phyloP scores from a whole-genome alignment of 2,329 filamentous ascomycete species.

The Exophiala alcalophila region DNA sequence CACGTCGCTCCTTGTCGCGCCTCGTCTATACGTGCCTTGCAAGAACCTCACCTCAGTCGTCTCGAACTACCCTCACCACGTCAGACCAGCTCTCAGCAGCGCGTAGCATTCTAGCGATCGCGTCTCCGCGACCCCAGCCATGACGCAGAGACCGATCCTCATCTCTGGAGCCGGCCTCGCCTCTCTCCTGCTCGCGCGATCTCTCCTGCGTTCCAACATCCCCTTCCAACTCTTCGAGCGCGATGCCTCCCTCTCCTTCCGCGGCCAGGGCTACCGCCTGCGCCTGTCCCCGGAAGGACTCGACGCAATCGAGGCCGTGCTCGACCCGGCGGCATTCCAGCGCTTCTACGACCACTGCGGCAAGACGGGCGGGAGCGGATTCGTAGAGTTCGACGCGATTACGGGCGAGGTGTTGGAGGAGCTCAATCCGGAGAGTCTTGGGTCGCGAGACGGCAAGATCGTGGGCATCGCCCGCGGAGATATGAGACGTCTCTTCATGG shows the following conservation, averaged over 20 bases:
- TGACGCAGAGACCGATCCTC: slow-evolving; percentile 32
- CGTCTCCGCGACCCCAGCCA: background rate
- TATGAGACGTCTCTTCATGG: slow-evolving; percentile 59
- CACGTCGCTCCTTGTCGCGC: too few species aligned
- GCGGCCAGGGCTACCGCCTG: slow-evolving; percentile 42
- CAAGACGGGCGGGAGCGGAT: slow-evolving; percentile 54
- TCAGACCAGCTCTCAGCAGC: too few species aligned
- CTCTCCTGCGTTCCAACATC: slow-evolving; percentile 35
- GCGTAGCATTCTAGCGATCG: slow-evolving; percentile 2
- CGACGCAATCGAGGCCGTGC: slow-evolving; percentile 55
- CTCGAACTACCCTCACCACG: slow-evolving; percentile 71
- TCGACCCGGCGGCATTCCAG: slow-evolving; percentile 35
- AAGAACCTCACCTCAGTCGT: slow-evolving; percentile 71
- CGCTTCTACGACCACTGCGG: slow-evolving; percentile 35
- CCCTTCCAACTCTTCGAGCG: slow-evolving; percentile 40
- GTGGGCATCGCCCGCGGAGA: slow-evolving; percentile 62
- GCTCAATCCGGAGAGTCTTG: slow-evolving; percentile 37
- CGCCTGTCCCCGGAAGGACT: slow-evolving; percentile 33
- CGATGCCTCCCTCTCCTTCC: slow-evolving; percentile 33
- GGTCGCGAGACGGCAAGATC: slow-evolving; percentile 56
- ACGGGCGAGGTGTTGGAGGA: slow-evolving; percentile 49
- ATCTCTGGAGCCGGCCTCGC: slow-evolving; percentile 40
- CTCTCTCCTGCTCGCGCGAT: slow-evolving; percentile 39
- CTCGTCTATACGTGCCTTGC: too few species aligned
- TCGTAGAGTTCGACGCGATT: slow-evolving; percentile 51